Evolutionary conservation across 108 stramenopile genomes (phyloP), one percentile per base, ranked within the genome.

Genomic region (Pelagomonas calceolata): DNA sequence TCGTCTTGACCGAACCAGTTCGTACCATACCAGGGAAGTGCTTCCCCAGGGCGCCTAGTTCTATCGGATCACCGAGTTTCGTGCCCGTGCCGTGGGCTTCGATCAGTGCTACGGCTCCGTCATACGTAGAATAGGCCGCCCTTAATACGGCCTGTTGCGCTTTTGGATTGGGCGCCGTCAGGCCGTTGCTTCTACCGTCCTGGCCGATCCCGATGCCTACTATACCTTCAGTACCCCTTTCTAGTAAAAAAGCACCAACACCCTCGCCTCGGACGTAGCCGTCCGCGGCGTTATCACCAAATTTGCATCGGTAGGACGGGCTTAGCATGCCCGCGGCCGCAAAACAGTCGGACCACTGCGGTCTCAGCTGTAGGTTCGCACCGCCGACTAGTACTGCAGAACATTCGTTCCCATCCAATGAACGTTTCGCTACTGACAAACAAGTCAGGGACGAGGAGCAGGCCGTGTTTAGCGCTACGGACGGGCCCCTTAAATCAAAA

Each of bases 1-100:
- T 26, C 21, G 51, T 26, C 51, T 60, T 60, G 51, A 60, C 29
- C 7, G 51, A 60, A 17, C 21, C 51, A 26, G 21, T 26, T 1
- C 51, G 51, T 3, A 60, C 21, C 21, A 26, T 16, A 1, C 51
- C 51, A 17, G 29, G 51, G 10, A 26, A 1, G 7, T 17, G 21
- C 7, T 12, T 3, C 21, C 51, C 51, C 7, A 74, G 69, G 26
- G 63, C 73, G 26, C 30, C 35, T 7, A 35, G 21, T 44, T 74
- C 73, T 30, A 74, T 74, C 30, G 73, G 73, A 30, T 74, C 73
- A 4, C 73, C 73, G 30, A 74, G 73, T 10, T 36, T 33, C 36
- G 73, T 74, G 10, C 73, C 73, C 32, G 73, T 74, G 51, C 73
- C 73, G 34, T 74, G 73, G 4, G 68, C 36, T 44, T 74, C 63